Percentiles rank a stretch among this genome's conserved stretches.
Conservation (phyloP, 169 alveolate species). For the Cystoisospora suis region DNA sequence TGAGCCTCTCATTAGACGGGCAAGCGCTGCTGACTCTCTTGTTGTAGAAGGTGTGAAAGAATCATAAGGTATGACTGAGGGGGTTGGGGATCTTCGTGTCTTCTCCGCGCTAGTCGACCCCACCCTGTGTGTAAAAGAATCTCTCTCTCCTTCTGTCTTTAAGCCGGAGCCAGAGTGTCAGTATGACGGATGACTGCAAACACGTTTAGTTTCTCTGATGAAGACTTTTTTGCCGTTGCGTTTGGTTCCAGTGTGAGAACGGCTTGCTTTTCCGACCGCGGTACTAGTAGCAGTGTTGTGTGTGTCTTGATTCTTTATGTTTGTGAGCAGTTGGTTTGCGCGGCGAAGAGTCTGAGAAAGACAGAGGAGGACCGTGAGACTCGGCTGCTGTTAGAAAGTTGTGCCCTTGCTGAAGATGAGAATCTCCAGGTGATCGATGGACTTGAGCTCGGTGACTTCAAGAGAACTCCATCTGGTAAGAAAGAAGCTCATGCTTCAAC, state of each 20-base stretch:
- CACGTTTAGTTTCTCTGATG: not conserved
- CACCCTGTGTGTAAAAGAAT: too few species aligned
- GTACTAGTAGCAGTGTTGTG: not conserved
- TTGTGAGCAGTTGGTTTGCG: conserved; percentile 17
- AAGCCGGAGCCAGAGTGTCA: not conserved
- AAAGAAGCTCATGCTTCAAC: too few species aligned
- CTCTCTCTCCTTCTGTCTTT: too few species aligned
- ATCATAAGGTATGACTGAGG: too few species aligned
- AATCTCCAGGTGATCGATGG: conserved; percentile 12
- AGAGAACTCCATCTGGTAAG: too few species aligned
- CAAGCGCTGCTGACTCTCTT: too few species aligned
- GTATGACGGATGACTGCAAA: not conserved
- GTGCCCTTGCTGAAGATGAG: conserved; percentile 9
- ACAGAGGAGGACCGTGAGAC: conserved; percentile 11
- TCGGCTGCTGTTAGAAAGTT: not conserved
- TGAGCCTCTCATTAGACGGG: too few species aligned
- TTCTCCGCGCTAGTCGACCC: too few species aligned
- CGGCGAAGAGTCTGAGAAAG: conserved; percentile 25
- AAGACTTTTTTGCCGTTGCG: not conserved
- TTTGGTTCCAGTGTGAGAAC: not conserved
- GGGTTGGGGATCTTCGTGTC: too few species aligned
- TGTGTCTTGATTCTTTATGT: not conserved
- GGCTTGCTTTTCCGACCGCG: not conserved
- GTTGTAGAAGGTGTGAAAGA: too few species aligned
- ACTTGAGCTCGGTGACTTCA: conserved; percentile 19